phyloP scores from a whole-genome alignment of 495 filamentous ascomycete species.

The Penicillium waksmanii region DNA sequence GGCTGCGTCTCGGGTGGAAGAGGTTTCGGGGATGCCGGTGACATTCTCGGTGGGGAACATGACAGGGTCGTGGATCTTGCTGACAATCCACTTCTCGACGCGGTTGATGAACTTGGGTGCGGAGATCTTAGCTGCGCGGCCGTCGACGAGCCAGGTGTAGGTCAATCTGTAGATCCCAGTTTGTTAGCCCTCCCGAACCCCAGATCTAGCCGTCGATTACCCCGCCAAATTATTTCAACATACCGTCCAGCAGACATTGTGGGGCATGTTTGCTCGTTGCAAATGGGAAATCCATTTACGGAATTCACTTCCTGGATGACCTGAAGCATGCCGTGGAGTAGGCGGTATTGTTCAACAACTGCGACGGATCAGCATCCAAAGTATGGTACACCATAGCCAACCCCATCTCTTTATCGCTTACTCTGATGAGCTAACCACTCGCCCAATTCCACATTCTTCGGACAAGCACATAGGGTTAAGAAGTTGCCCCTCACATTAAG shows the following conservation, averaged over 20 bases:
- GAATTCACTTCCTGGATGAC: constrained; percentile 80
- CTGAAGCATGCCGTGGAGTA: constrained; percentile 80
- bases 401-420: constrained; percentile 41
- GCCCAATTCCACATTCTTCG: constrained; percentile 84
- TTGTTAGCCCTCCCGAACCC: constrained; percentile 19
- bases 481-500: constrained; percentile 96
- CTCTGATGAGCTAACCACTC: constrained; percentile 96
- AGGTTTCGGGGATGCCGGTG: constrained; percentile 56
- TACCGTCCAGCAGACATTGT: constrained; percentile 91
- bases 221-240: constrained; percentile 41
- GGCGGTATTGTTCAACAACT: constrained; percentile 91
- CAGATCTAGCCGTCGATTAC: constrained; percentile 7
- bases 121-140: constrained; percentile 64
- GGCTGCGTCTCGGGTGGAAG: constrained; percentile 61
- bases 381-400: background rate
- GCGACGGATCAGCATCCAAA: constrained; percentile 24
- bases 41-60: constrained; percentile 84
- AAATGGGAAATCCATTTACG: constrained; percentile 70
- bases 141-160: constrained; percentile 78
- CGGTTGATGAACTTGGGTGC: constrained; percentile 86
- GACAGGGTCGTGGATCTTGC: constrained; percentile 83
- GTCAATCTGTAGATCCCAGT: constrained; percentile 62
- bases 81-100: constrained; percentile 91
- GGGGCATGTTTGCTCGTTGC: constrained; percentile 80
- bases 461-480: constrained; percentile 88